Percentiles rank a stretch among this genome's conserved stretches.
These are phyloP conservation scores for Trichoderma atroviride DNA, from an alignment of 2,329 filamentous ascomycete species.

Conservation along the genomic window DNA sequence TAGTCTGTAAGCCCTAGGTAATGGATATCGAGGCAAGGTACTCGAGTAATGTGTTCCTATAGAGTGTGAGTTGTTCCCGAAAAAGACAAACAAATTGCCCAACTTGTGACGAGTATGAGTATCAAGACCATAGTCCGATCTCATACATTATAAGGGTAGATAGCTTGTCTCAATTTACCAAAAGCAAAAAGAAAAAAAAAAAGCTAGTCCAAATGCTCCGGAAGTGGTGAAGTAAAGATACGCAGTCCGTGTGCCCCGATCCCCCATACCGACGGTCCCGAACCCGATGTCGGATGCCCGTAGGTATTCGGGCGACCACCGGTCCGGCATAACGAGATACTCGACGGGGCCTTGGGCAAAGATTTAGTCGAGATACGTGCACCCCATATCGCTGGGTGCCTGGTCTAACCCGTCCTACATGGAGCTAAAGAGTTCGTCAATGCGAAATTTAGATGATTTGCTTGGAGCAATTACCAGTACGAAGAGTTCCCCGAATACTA, in stretches of 20 bases:
- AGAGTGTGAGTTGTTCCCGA: neutral
- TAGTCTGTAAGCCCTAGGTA: neutral
- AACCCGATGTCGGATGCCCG: constrained; percentile 17
- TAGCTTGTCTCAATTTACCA: neutral
- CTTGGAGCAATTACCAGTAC: neutral
- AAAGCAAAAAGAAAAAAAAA: neutral
- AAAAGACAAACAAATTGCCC: neutral
- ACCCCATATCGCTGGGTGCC: neutral
- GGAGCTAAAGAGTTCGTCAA: neutral
- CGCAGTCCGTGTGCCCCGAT: constrained; percentile 1
- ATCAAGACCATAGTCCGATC: neutral
- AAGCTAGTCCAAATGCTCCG: neutral
- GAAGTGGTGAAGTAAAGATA: neutral
- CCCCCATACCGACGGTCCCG: constrained; percentile 11
- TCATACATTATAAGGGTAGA: neutral
- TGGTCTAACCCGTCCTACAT: neutral
- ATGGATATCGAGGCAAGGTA: neutral
- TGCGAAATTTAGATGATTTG: neutral
- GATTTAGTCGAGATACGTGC: neutral
- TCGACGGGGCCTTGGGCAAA: neutral
- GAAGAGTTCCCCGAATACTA: neutral
- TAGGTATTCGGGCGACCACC: constrained; percentile 1
- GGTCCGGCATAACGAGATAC: neutral
- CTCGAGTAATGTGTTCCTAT: neutral
- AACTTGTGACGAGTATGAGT: neutral